Percentiles rank a stretch among this genome's conserved stretches.
Conservation (phyloP, 768 basidiomycete species). For the Tulasnella sp. region DNA sequence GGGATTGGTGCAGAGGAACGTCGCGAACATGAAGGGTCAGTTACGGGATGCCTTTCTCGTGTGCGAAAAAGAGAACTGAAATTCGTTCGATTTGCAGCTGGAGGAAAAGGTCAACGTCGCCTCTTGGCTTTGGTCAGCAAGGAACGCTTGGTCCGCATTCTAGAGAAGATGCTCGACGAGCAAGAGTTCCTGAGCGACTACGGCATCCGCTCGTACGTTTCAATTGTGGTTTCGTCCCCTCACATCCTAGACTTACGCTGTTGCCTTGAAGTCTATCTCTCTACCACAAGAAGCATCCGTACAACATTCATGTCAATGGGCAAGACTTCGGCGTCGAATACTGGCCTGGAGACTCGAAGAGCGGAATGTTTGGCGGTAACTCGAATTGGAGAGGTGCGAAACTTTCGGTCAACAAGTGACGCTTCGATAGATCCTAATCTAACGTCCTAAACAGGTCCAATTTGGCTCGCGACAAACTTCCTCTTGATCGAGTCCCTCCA, state of each 20-base stretch:
- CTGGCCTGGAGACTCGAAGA: conserved; percentile 97
- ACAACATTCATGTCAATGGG: conserved; percentile 93
- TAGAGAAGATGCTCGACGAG: conserved; percentile 97
- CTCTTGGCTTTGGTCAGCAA: conserved; percentile 89
- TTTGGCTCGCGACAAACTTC: conserved; percentile 94
- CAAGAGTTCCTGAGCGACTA: conserved; percentile 95
- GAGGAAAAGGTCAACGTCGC: conserved; percentile 82
- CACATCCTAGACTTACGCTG: not conserved
- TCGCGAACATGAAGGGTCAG: conserved; percentile 92
- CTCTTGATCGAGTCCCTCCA: conserved; percentile 94
- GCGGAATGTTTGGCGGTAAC: conserved; percentile 91
- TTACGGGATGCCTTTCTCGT: conserved; percentile 2
- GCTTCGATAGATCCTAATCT: not conserved
- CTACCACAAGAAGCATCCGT: conserved; percentile 86
- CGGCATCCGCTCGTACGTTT: conserved; percentile 89
- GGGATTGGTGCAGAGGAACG: conserved; percentile 84
- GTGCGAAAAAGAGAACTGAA: not conserved
- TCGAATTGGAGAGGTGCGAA: conserved; percentile 65
- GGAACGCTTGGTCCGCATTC: conserved; percentile 82
- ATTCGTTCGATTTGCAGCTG: conserved; percentile 41
- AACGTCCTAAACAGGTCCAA: conserved; percentile 46
- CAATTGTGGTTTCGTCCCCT: not conserved
- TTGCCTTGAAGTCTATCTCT: conserved; percentile 70
- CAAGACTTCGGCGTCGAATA: conserved; percentile 90
- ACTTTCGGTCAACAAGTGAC: not conserved